Conservation (phyloP, 352 stramenopile genomes). For the Pythium scleroteichum region DNA sequence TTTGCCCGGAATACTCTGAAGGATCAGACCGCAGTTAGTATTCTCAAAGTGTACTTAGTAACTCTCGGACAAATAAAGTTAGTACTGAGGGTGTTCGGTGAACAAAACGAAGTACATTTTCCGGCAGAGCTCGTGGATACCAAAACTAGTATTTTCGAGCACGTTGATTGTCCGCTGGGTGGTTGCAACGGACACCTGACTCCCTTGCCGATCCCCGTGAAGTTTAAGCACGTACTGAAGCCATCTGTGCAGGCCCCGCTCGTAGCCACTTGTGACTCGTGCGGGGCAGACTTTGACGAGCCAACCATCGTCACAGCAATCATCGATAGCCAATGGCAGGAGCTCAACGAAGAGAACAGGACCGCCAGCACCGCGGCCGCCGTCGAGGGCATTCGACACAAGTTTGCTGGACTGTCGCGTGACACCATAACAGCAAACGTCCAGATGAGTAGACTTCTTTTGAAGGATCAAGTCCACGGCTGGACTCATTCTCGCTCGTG, state of each 20-base stretch:
- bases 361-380: constrained; percentile 1
- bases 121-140: constrained; percentile 19
- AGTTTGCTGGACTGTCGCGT: constrained; percentile 18
- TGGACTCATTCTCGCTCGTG: constrained; percentile 22
- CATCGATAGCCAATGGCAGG: constrained; percentile 6
- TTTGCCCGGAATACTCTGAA: too few species aligned
- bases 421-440: constrained; percentile 15
- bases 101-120: constrained; percentile 28
- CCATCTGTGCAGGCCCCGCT: not conserved
- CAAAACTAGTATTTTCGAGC: not conserved
- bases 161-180: not conserved
- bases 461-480: constrained; percentile 23
- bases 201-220: constrained; percentile 11
- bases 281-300: not conserved
- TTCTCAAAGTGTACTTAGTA: too few species aligned
- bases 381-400: constrained; percentile 10
- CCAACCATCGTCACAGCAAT: constrained; percentile 5
- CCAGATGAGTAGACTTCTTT: constrained; percentile 24
- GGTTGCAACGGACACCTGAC: constrained; percentile 13
- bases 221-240: constrained; percentile 24
- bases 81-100: constrained; percentile 11
- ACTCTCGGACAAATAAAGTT: too few species aligned
- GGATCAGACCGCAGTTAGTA: too few species aligned
- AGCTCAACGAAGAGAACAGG: constrained; percentile 14
- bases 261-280: constrained; percentile 8